Conservation (phyloP, 257 asterid species). For the Penstemon eatonii region DNA sequence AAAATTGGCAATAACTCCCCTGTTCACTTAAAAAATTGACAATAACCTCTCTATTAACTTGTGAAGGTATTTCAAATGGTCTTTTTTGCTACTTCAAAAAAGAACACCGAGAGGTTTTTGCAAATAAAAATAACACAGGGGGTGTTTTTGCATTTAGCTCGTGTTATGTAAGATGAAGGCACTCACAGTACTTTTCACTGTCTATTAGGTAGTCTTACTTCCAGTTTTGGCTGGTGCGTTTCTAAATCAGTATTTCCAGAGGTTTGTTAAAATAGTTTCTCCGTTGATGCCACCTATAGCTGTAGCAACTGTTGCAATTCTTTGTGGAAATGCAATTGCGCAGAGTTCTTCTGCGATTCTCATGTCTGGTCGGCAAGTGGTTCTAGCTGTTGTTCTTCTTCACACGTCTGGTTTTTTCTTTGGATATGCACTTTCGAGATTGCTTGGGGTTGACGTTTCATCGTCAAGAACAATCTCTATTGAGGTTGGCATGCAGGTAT, state of each 20-base stretch:
- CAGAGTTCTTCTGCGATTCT: constrained; percentile 89
- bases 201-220: constrained; percentile 76
- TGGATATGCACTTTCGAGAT: constrained; percentile 66
- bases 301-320: constrained; percentile 84
- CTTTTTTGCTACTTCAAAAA: too few species aligned
- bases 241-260: constrained; percentile 71
- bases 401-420: constrained; percentile 81
- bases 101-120: too few species aligned
- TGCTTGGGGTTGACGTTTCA: constrained; percentile 68
- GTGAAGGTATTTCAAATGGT: too few species aligned
- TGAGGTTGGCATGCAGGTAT: constrained; percentile 97
- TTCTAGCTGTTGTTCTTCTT: constrained; percentile 66
- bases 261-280: constrained; percentile 59
- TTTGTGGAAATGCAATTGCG: constrained; percentile 89
- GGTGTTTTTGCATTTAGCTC: not conserved
- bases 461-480: constrained; percentile 86
- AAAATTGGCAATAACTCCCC: too few species aligned
- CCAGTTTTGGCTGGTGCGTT: constrained; percentile 89
- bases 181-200: not conserved
- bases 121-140: not conserved
- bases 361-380: constrained; percentile 69
- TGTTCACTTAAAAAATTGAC: too few species aligned
- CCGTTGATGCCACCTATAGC: constrained; percentile 92
- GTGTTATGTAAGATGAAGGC: constrained; percentile 6
- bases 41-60: too few species aligned